A percentile compares a stretch with the other conserved stretches of the same genome.
Evolutionary conservation across 2,329 filamentous ascomycete genomes (phyloP).

Genomic region (Cryphonectria carpinicola): DNA sequence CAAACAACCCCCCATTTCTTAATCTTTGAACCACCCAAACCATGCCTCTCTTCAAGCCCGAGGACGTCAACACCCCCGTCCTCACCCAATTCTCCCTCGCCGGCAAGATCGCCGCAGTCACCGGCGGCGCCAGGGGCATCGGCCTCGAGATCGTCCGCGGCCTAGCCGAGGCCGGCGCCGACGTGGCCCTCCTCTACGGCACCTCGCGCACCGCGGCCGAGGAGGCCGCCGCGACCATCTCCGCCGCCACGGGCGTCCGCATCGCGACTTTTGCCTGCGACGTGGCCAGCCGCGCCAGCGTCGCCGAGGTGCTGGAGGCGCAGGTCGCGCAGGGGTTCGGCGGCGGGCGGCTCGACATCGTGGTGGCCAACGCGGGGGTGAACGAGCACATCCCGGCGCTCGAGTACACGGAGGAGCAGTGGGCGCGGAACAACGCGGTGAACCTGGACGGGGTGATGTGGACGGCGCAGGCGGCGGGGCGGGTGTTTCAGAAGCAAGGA

Average conservation of each 20-base stretch:
- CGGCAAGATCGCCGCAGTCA: constrained; percentile 49
- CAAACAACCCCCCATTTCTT: neutral
- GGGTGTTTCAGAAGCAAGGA: constrained; percentile 35
- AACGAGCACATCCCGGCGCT: constrained; percentile 33
- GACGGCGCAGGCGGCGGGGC: constrained; percentile 33
- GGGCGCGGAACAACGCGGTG: constrained; percentile 33
- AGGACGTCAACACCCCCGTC: constrained; percentile 21
- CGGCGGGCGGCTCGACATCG: constrained; percentile 32
- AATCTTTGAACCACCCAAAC: neutral
- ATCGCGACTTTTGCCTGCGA: constrained; percentile 11
- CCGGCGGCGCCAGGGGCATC: constrained; percentile 49
- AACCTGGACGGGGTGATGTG: constrained; percentile 38
- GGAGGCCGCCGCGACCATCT: constrained; percentile 10
- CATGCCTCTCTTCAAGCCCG: constrained; percentile 40
- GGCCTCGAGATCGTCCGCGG: constrained; percentile 25
- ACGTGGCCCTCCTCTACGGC: constrained; percentile 23
- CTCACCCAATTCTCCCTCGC: constrained; percentile 48
- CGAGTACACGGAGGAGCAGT: constrained; percentile 36
- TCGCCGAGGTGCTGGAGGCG: constrained; percentile 19
- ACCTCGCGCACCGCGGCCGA: constrained; percentile 13
- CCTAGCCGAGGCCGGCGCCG: constrained; percentile 24
- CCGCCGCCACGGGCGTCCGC: constrained; percentile 14
- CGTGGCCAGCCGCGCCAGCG: neutral
- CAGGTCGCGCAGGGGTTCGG: constrained; percentile 33
- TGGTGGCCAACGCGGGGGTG: constrained; percentile 39